Evolutionary conservation across 495 filamentous ascomycete genomes (phyloP).

Genomic region (Lasiosphaeria hispida): DNA sequence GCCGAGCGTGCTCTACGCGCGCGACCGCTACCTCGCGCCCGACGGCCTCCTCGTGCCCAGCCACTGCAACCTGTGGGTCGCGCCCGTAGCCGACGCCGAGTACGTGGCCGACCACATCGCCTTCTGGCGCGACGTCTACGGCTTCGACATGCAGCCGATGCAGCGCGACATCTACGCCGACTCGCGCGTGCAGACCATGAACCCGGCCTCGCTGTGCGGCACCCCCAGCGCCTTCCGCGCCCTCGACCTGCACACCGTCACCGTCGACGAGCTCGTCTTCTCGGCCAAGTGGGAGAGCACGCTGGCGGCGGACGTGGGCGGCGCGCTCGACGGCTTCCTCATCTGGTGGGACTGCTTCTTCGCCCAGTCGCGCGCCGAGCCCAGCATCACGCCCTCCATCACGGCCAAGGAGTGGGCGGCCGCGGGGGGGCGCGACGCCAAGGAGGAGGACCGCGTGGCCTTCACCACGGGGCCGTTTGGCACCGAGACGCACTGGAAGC

Average conservation of each 20-base stretch:
- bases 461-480: slow-evolving; percentile 81
- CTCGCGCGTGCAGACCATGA: slow-evolving; percentile 77
- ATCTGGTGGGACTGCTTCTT: slow-evolving; percentile 84
- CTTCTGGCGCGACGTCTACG: slow-evolving; percentile 98
- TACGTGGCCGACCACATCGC: slow-evolving; percentile 88
- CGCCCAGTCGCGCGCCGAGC: slow-evolving; percentile 41
- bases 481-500: slow-evolving; percentile 84
- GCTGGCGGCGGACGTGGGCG: slow-evolving; percentile 31
- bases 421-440: slow-evolving; percentile 15
- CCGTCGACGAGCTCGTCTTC: slow-evolving; percentile 72
- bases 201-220: slow-evolving; percentile 76
- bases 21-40: slow-evolving; percentile 82
- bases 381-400: slow-evolving; percentile 15
- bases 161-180: slow-evolving; percentile 80
- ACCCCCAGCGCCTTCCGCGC: slow-evolving; percentile 66
- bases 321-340: slow-evolving; percentile 67
- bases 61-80: slow-evolving; percentile 85
- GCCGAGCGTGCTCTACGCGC: slow-evolving; percentile 89
- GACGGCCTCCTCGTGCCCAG: slow-evolving; percentile 89
- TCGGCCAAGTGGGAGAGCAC: slow-evolving; percentile 57
- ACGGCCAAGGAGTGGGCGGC: slow-evolving; percentile 36
- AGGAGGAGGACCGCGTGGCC: slow-evolving; percentile 47
- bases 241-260: slow-evolving; percentile 80
- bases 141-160: slow-evolving; percentile 93
- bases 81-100: slow-evolving; percentile 80